phyloP scores from a whole-genome alignment of 768 basidiomycete species.

The Amyloporia xantha region DNA sequence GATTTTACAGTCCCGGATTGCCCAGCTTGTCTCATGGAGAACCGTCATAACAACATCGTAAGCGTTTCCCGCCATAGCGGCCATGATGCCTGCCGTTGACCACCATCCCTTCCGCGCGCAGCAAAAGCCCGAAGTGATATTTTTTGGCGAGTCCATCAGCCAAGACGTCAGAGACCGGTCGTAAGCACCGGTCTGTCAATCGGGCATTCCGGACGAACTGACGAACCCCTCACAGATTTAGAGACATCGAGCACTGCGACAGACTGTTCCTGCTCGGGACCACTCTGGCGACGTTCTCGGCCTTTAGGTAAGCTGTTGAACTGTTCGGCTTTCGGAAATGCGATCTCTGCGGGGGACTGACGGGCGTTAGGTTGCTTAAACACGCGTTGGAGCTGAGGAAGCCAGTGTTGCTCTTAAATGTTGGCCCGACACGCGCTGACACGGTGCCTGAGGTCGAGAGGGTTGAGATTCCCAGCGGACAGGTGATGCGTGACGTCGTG shows the following conservation, averaged over 20 bases:
- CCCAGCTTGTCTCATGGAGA: slow-evolving; percentile 53
- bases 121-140: slow-evolving; percentile 80
- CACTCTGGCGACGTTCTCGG: slow-evolving; percentile 89
- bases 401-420: slow-evolving; percentile 75
- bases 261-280: slow-evolving; percentile 80
- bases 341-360: background rate
- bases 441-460: slow-evolving; percentile 61
- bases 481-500: slow-evolving; percentile 65
- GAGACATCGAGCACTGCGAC: slow-evolving; percentile 51
- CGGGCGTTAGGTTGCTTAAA: slow-evolving; percentile 56
- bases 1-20: slow-evolving; percentile 81
- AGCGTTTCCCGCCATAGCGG: slow-evolving; percentile 7
- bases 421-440: slow-evolving; percentile 88
- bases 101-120: slow-evolving; percentile 18
- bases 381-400: slow-evolving; percentile 71
- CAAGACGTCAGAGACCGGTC: slow-evolving; percentile 59
- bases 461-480: slow-evolving; percentile 69
- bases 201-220: background rate
- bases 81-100: no score
- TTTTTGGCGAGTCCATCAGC: slow-evolving; percentile 88
- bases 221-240: slow-evolving; percentile 37
- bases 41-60: slow-evolving; percentile 56
- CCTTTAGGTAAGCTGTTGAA: slow-evolving; percentile 55
- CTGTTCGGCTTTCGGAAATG: background rate
- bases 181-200: slow-evolving; percentile 34